These are phyloP conservation scores for Trichophaea hybrida DNA, from an alignment of 2,329 filamentous ascomycete genomes.

Conservation along the genomic window DNA sequence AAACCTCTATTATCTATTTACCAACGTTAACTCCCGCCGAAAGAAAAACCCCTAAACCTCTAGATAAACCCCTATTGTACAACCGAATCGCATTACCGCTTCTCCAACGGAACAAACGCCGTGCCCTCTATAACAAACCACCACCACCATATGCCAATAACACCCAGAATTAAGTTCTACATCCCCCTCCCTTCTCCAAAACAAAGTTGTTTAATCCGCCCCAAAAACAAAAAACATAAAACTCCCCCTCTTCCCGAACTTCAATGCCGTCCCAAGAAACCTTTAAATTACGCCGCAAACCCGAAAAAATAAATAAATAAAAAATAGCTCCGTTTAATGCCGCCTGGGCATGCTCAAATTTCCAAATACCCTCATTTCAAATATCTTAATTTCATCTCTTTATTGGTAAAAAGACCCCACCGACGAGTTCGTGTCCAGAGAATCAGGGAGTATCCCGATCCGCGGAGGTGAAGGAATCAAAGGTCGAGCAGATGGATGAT, in stretches of 20 bases:
- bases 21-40: too few relatives aligned
- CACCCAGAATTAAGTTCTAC: neutral
- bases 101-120: too few relatives aligned
- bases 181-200: neutral
- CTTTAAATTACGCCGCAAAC: neutral
- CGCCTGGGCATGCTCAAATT: neutral
- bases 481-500: too few relatives aligned
- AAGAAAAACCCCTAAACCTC: too few relatives aligned
- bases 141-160: neutral
- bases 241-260: neutral
- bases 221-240: neutral
- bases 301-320: neutral
- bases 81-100: too few relatives aligned
- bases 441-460: conserved; percentile 2
- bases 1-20: too few relatives aligned
- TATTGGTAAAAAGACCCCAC: neutral
- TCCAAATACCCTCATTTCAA: neutral
- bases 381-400: neutral
- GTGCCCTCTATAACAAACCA: too few relatives aligned
- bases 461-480: neutral
- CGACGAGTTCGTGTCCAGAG: neutral
- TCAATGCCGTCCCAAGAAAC: too few relatives aligned
- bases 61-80: too few relatives aligned
- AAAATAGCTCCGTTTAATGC: too few relatives aligned
- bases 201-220: neutral